Percentiles rank a stretch among this genome's conserved stretches.
Conservation (phyloP, 2,329 filamentous ascomycete species). For the Thelonectria discophora region DNA sequence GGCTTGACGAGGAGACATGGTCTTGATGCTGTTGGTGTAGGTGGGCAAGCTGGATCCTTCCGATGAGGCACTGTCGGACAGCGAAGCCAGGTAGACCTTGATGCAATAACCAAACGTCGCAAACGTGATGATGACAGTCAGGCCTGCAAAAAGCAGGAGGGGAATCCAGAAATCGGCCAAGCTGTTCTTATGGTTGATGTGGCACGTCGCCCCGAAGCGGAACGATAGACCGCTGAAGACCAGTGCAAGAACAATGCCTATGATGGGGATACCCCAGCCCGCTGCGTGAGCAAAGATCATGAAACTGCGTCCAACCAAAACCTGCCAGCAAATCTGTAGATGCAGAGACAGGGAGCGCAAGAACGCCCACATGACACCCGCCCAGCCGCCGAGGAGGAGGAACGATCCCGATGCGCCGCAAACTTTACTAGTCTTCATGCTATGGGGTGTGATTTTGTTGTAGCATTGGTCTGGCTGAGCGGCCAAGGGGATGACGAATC, state of each 20-base stretch:
- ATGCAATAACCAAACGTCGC: conserved; percentile 91
- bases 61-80: conserved; percentile 77
- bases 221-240: conserved; percentile 92
- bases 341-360: conserved; percentile 90
- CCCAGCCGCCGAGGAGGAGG: conserved; percentile 85
- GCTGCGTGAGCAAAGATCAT: conserved; percentile 84
- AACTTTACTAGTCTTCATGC: conserved; percentile 82
- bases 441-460: conserved; percentile 90
- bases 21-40: conserved; percentile 78
- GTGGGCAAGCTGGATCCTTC: conserved; percentile 74
- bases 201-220: conserved; percentile 89
- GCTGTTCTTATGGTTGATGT: conserved; percentile 90
- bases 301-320: conserved; percentile 86
- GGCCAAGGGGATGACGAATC: conserved; percentile 88
- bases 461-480: conserved; percentile 83
- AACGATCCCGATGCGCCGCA: conserved; percentile 92
- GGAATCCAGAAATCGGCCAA: conserved; percentile 91
- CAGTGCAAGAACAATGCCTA: conserved; percentile 79
- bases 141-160: conserved; percentile 77
- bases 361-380: conserved; percentile 89
- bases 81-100: conserved; percentile 88
- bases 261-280: conserved; percentile 84
- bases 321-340: conserved; percentile 97
- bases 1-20: conserved; percentile 83
- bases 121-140: conserved; percentile 83